These are phyloP conservation scores for Areca catechu DNA, from an alignment of 176 grass and related monocot species.

Conservation along the genomic window DNA sequence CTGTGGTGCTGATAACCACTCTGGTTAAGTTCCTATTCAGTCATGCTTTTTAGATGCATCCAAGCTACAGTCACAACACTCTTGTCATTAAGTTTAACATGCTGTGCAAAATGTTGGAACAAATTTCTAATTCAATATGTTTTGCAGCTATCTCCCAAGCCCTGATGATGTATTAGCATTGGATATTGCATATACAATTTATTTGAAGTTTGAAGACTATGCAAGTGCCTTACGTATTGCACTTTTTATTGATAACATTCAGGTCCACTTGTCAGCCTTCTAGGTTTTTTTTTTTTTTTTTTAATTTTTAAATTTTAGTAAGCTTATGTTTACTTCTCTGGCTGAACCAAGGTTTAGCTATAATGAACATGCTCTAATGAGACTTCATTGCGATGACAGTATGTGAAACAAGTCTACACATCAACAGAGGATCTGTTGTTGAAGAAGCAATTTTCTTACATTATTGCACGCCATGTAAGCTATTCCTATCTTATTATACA, in stretches of 20 bases:
- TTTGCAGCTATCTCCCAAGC: slow-evolving; percentile 52
- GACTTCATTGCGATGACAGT: slow-evolving; percentile 39
- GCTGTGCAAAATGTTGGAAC: not conserved
- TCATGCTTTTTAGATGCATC: not conserved
- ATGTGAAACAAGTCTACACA: slow-evolving; percentile 86
- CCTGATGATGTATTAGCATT: slow-evolving; percentile 82
- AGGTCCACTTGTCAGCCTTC: slow-evolving; percentile 20
- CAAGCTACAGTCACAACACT: not conserved
- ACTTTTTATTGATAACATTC: slow-evolving; percentile 60
- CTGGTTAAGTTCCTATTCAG: no score
- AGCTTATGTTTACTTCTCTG: no score
- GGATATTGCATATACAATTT: slow-evolving; percentile 89
- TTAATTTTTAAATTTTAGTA: no score
- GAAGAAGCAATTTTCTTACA: slow-evolving; percentile 95
- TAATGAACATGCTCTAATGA: slow-evolving; percentile 10
- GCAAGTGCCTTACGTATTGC: slow-evolving; percentile 75
- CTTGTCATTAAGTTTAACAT: not conserved
- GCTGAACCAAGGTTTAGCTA: not conserved
- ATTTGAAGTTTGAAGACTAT: slow-evolving; percentile 84
- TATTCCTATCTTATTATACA: not conserved
- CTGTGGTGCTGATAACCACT: no score
- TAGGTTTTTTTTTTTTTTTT: no score
- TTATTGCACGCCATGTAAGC: slow-evolving; percentile 83
- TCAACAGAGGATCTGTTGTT: slow-evolving; percentile 62
- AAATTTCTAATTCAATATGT: not conserved